Evolutionary conservation across 805 yeast species (phyloP).

Genomic region (Ogataea salicorniae): DNA sequence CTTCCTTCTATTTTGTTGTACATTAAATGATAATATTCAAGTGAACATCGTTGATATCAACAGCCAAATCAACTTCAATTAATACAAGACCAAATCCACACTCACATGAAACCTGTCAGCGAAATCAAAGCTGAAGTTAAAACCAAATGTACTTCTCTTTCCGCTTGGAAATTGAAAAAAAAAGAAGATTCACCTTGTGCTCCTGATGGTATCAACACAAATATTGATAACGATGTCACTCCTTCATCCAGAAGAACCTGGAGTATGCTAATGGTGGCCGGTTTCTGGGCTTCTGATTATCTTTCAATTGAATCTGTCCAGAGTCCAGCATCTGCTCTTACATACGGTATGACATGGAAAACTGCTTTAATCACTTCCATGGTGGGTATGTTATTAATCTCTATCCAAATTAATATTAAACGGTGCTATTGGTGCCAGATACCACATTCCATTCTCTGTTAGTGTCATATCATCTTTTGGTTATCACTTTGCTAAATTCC

Average conservation of each 20-base stretch:
- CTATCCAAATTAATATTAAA: constrained; percentile 20
- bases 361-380: constrained; percentile 16
- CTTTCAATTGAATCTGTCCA: constrained; percentile 22
- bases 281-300: constrained; percentile 26
- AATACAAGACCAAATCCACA: too few species aligned
- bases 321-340: constrained; percentile 14
- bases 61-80: too few species aligned
- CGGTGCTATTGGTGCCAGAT: constrained; percentile 31
- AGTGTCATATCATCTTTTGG: constrained; percentile 30
- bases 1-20: too few species aligned
- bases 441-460: constrained; percentile 34
- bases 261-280: constrained; percentile 19
- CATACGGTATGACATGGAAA: constrained; percentile 18
- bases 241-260: constrained; percentile 21
- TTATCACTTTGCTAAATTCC: constrained; percentile 29
- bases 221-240: constrained; percentile 18
- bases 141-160: constrained; percentile 4
- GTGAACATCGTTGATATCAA: too few species aligned
- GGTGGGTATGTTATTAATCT: constrained; percentile 19
- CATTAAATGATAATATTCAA: too few species aligned
- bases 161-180: constrained; percentile 10
- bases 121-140: constrained; percentile 4
- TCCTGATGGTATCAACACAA: constrained; percentile 15
- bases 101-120: constrained; percentile 3
- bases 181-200: constrained; percentile 16